Evolutionary conservation across 129 eudicot species (phyloP), one percentile per base, ranked within the genome.

Genomic region (Artemisia annua): DNA sequence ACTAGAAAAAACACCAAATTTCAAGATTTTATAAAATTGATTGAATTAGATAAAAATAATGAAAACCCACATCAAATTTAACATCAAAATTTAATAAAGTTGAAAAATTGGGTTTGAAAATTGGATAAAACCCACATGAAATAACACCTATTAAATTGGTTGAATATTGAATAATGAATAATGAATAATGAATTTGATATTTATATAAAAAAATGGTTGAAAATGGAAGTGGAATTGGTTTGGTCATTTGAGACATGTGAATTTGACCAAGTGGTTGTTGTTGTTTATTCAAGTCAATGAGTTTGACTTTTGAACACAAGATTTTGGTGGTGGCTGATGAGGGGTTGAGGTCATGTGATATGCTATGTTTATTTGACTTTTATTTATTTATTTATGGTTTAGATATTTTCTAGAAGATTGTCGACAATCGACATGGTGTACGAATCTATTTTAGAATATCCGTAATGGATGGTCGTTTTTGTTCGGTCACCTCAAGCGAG

Each of bases 191-290:
- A 30, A 30, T 30, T 30, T 60, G 20, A 75, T 44, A 69, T 60
- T 69, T 59, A 69, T 49, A 48, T 0, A 24, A 24, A 69, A 18
- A 8, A 14, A 8, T 59, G 48, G 74, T 7, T 54, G 70, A 63
- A 7, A 9, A 49, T 3, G 65, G 26, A 24, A 24, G 0, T 60
- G 65, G 26, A 7, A 19, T 69, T 77, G 81, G 48, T 60, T 10
- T 24, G 56, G 80, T 58, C 82, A 77, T 76, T 32, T 71, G 61
- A 59, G 79, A 52, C 79, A 72, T 73, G 80, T 82, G 85, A 81
- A 18, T 61, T n/a, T 65, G 12, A 61, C 57, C 15, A 16, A 39
- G 48, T 61, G 22, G 48, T 61, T 64, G 49, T 70, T 52, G 76
- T 70, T 70, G 43, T 50, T 69, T 67, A 59, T 61, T 19, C 2